Evolutionary conservation across 139 green algal genomes (phyloP).

Genomic region (Edaphochlamys debaryana): DNA sequence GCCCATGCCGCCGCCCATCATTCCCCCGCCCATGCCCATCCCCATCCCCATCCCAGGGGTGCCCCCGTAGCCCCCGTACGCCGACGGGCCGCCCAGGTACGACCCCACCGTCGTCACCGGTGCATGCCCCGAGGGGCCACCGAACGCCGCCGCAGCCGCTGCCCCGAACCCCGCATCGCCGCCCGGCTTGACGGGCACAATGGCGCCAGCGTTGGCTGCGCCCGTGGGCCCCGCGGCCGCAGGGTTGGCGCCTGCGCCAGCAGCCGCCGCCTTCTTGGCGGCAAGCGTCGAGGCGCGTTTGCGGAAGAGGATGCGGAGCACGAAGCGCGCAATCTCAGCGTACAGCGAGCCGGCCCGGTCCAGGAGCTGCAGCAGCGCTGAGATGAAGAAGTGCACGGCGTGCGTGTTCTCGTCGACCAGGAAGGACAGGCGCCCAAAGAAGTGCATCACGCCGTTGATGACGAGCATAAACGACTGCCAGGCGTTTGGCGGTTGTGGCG

Average conservation of each 20-base stretch:
- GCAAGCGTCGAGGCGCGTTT: background rate
- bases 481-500: conserved; percentile 55
- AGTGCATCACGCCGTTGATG: conserved; percentile 87
- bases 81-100: background rate
- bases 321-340: conserved; percentile 92
- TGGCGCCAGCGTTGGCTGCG: background rate
- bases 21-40: background rate
- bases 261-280: background rate
- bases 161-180: background rate
- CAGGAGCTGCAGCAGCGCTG: conserved; percentile 92
- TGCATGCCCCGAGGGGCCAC: too few species aligned
- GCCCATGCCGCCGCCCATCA: too few species aligned
- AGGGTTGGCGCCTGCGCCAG: background rate
- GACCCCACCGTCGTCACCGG: background rate
- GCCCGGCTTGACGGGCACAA: background rate
- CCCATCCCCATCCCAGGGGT: background rate
- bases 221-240: too few species aligned
- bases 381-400: conserved; percentile 99
- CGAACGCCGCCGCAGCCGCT: background rate
- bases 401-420: conserved; percentile 99
- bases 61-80: too few species aligned
- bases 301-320: conserved; percentile 87
- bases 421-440: conserved; percentile 96
- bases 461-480: conserved; percentile 84
- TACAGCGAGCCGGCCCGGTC: conserved; percentile 95